Base-by-base conservation (phyloP, 1,284 basidiomycete genomes). In the Trichosporon faecale region DNA sequence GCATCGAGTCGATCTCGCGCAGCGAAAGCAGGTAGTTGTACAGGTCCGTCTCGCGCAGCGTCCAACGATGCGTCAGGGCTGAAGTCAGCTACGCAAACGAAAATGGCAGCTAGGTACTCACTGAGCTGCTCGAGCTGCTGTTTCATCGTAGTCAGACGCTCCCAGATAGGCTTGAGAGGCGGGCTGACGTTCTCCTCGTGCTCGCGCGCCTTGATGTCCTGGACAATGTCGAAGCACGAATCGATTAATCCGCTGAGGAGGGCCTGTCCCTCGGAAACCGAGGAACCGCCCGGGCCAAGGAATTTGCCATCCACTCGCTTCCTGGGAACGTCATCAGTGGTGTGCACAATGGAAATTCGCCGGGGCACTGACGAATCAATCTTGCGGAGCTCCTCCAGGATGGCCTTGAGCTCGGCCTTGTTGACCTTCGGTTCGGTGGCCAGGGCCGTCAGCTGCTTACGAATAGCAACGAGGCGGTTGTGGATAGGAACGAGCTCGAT, bases 221-320 rank as follows among this genome's bases (percentile, higher is more conserved):
- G 95, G 57, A 90, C 88, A 72, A 98, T 93, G 70, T 99, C 95
- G 82, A 99, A 99, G 82, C 94, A 97, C 78, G 96, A 94, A 83
- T 99, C 96, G 12, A 99, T 86, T 33, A 99, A 85, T 1, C 95
- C 95, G 14, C 85, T 85, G 2, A 88, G 79, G 35, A 88, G 83
- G 9, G 92, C 93, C 82, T 98, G 95, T 8, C 95, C 96, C 61
- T 91, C 88, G 12, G 95, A 94, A 0, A 98, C 91, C 55, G 89
- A 91, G 5, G 86, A 85, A 52, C 95, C 95, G 21, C 93, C 93
- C 12, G 94, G 94, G 2, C 94, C 94, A 27, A 98, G 86, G 84
- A 98, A 98, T 83, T 97, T 97, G 69, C 95, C 95, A 78, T 98
- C 94, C 7, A 96, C 93, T 16, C 96, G 92, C 85, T 94, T 93